A percentile compares a stretch with the other conserved stretches of the same genome.
Evolutionary conservation across 768 basidiomycete genomes (phyloP).

Genomic region (Naganishia antarctica): DNA sequence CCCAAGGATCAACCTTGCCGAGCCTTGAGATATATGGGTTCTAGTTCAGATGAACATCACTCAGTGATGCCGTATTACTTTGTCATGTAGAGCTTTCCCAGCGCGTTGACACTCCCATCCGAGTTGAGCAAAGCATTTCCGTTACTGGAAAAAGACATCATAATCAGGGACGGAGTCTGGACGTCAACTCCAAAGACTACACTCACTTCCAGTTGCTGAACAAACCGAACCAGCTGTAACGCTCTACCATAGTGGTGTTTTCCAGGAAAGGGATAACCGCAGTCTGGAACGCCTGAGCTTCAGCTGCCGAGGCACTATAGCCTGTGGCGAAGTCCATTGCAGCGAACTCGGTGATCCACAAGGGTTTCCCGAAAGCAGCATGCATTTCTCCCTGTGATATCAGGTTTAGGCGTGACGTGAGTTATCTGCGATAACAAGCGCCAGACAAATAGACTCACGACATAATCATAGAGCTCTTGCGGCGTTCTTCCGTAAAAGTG

Average conservation of each 20-base stretch:
- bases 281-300: slow-evolving; percentile 37
- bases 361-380: slow-evolving; percentile 31
- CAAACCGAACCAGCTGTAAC: slow-evolving; percentile 43
- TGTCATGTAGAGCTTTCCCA: slow-evolving; percentile 31
- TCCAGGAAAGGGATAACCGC: slow-evolving; percentile 33
- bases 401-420: no score
- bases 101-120: slow-evolving; percentile 30
- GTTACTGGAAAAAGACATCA: slow-evolving; percentile 1
- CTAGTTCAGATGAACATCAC: not conserved
- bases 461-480: slow-evolving; percentile 29
- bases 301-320: slow-evolving; percentile 28
- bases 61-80: not conserved
- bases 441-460: not conserved
- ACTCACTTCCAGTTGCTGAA: slow-evolving; percentile 25
- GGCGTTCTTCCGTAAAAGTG: slow-evolving; percentile 40
- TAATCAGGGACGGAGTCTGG: not conserved
- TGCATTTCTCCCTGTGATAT: slow-evolving; percentile 32
- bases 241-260: slow-evolving; percentile 31
- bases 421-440: no score
- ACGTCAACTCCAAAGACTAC: not conserved
- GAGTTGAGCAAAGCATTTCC: slow-evolving; percentile 33
- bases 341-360: slow-evolving; percentile 37
- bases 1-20: no score
- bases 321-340: slow-evolving; percentile 34
- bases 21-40: no score